Evolutionary conservation across 352 stramenopile genomes (phyloP), one percentile per base, ranked within the genome.

Genomic region (Plasmopara muralis): DNA sequence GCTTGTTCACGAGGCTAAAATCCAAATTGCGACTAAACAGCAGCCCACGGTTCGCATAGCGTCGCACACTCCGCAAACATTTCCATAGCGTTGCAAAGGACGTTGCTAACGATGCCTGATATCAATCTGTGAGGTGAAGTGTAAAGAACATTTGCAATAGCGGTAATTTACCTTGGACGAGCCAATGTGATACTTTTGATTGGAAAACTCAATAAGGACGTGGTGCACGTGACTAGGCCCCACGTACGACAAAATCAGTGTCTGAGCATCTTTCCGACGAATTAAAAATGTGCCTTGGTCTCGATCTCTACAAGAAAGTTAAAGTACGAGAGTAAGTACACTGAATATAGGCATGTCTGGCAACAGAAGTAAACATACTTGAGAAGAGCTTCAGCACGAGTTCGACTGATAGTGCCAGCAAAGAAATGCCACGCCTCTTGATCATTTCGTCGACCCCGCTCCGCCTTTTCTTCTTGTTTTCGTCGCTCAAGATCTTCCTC

Each of bases 191-290:
- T 91, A 93, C 48, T 62, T 68, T 33, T 83, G 70, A 37, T 80
- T 70, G 5, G 73, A 64, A 49, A 66, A 93, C 53, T 89, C 83
- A 28, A 93, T 83, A 1, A 93, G 66, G 29, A 87, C 83, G 48
- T 93, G 83, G 47, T 91, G 83, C n/a, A 87, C 65, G 37, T 93
- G 74, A 7, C 66, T 56, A 0, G 56, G 40, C 0, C 81, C 78
- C 8, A 86, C 51, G 34, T 93, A 93, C 41, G 83, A 93, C n/a
- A 93, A 60, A 40, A 93, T 72, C 18, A 93, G 53, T 35, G 83
- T 93, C 44, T 83, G 77, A 1, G 80, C 72, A 54, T 93, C 80
- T 43, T 93, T 93, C 16, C 83, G 76, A 9, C 83, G 80, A 47
- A 93, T 49, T 28, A 93, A 52, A 40, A 93, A 93, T 7, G 80